phyloP scores from a whole-genome alignment of 768 basidiomycete genomes.

The Auricularia auricula-judae region DNA sequence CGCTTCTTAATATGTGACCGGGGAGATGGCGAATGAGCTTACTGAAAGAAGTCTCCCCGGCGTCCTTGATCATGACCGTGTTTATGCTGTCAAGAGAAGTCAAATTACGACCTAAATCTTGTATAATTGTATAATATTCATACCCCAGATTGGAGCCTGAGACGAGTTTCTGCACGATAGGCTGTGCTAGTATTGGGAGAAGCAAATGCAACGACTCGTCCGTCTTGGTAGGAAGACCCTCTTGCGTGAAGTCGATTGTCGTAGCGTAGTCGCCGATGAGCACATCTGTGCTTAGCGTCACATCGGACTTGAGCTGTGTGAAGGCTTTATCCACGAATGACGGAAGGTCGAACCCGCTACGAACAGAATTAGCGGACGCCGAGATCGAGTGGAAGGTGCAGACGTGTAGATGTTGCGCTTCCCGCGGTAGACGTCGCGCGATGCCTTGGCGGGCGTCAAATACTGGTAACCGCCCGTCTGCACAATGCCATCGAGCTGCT shows the following conservation, averaged over 20 bases:
- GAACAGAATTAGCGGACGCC: neutral
- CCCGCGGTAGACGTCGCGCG: slow-evolving; percentile 24
- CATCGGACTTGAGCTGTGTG: slow-evolving; percentile 49
- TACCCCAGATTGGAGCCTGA: slow-evolving; percentile 45
- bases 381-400: neutral
- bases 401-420: slow-evolving; percentile 11
- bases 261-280: slow-evolving; percentile 57
- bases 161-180: slow-evolving; percentile 66
- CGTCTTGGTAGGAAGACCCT: slow-evolving; percentile 42
- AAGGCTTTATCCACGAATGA: slow-evolving; percentile 57
- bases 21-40: slow-evolving; percentile 11
- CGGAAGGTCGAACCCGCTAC: slow-evolving; percentile 51
- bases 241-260: slow-evolving; percentile 49
- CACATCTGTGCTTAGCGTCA: slow-evolving; percentile 42
- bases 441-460: slow-evolving; percentile 26
- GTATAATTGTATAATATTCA: slow-evolving; percentile 2
- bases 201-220: slow-evolving; percentile 53
- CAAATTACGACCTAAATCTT: slow-evolving; percentile 1
- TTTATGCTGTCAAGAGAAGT: slow-evolving; percentile 31
- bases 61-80: slow-evolving; percentile 49
- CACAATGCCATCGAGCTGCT: slow-evolving; percentile 58
- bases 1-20: neutral
- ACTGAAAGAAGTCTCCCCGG: slow-evolving; percentile 49
- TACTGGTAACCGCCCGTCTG: slow-evolving; percentile 56
- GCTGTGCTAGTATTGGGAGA: slow-evolving; percentile 57